Evolutionary conservation across 2,329 filamentous ascomycete species (phyloP), one percentile per base, ranked within the genome.

Genomic region (Aspergillus oerlinghausenensis): DNA sequence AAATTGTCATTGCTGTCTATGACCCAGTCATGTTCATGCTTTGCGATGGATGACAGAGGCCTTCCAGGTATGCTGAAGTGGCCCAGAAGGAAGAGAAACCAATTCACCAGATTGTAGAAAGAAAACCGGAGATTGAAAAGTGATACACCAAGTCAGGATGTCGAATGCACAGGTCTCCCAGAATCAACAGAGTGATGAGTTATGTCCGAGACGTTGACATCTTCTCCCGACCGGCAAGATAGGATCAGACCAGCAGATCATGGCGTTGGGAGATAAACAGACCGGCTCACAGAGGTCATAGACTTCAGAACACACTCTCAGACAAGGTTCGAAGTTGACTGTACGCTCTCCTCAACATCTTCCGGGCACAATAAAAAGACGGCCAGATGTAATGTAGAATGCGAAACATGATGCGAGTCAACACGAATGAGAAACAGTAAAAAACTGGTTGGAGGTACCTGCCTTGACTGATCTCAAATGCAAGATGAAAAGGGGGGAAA

Each of bases 391-490:
- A 23, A 55, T 49, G 52, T 47, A 48, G 40, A 57, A 55, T 51
- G 49, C 51, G 38, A 58, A 40, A 52, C 49, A 14, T 26, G 11
- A 23, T 47, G 52, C 49, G 42, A 47, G 54, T 53, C 40, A 52
- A 57, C 45, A 58, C 32, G 25, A 26, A 47, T 42, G 38, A 47
- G 49, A 52, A 53, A 59, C 28, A 55, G 32, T 51, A 43, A 50
- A 51, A 60, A 62, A 55, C 54, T 54, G 55, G 61, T 49, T 52
- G 51, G 52, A 67, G 66, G 67, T 58, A 65, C 69, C 69, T 66
- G 69, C 69, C 67, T 70, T 50, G 61, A 61, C 60, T 62, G 64
- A 64, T 60, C 55, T 60, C 54, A 59, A 63, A 66, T 63, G 63
- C 63, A 68, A 64, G 63, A 65, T 49, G 62, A 62, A 60, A 63